phyloP scores from a whole-genome alignment of 2,329 filamentous ascomycete genomes.

The Grosmannia serpens region DNA sequence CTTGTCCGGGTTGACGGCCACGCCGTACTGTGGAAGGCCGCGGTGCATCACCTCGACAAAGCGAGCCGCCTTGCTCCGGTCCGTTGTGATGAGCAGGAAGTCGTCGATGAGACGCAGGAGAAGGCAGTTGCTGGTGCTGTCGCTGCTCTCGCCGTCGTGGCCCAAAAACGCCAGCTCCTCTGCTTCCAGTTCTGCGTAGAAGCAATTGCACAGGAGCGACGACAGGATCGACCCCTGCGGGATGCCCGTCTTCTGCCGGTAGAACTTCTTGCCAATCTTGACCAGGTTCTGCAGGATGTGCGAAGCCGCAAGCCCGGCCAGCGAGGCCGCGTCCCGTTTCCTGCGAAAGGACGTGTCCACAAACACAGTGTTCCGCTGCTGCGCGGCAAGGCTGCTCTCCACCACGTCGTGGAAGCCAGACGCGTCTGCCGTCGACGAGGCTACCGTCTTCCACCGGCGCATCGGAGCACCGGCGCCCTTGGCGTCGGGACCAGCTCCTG shows the following conservation, averaged over 20 bases:
- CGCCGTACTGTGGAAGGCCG: slow-evolving; percentile 70
- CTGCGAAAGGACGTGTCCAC: slow-evolving; percentile 55
- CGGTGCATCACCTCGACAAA: slow-evolving; percentile 75
- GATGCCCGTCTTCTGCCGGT: slow-evolving; percentile 78
- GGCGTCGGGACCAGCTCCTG: background rate
- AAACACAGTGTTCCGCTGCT: slow-evolving; percentile 61
- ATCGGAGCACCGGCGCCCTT: slow-evolving; percentile 17
- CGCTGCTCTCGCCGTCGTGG: background rate
- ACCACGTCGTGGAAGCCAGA: slow-evolving; percentile 34
- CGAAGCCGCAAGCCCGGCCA: slow-evolving; percentile 61
- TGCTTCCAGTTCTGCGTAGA: slow-evolving; percentile 79
- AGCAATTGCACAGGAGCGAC: slow-evolving; percentile 82
- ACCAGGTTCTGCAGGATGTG: slow-evolving; percentile 82
- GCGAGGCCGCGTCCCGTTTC: slow-evolving; percentile 40
- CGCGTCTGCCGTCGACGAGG: slow-evolving; percentile 29
- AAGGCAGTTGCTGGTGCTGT: slow-evolving; percentile 37
- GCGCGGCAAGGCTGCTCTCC: slow-evolving; percentile 24
- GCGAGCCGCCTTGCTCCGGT: slow-evolving; percentile 49
- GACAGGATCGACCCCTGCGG: slow-evolving; percentile 89
- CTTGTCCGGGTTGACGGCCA: slow-evolving; percentile 65
- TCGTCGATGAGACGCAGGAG: slow-evolving; percentile 83
- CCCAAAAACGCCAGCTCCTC: slow-evolving; percentile 55
- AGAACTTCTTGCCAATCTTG: slow-evolving; percentile 78
- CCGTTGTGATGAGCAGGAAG: slow-evolving; percentile 75
- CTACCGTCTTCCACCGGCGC: slow-evolving; percentile 40